phyloP scores from a whole-genome alignment of 2,329 filamentous ascomycete species.

The Fusarium sp. region DNA sequence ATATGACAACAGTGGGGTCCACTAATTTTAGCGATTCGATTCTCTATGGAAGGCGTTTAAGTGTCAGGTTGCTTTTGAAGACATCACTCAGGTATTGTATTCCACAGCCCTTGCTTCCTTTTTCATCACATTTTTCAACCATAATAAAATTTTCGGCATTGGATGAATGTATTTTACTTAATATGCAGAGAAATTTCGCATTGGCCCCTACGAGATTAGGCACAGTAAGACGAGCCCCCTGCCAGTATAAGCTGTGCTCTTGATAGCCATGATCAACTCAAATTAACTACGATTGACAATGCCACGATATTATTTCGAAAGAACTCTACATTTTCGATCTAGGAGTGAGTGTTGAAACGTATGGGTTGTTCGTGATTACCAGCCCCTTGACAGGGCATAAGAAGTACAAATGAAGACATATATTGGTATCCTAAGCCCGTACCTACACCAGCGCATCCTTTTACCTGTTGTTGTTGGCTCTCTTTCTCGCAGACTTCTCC shows the following conservation, averaged over 20 bases:
- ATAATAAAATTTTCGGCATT: not conserved
- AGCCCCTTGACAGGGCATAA: not conserved
- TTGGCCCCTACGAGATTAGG: not conserved
- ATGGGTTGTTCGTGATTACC: not conserved
- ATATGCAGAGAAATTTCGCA: not conserved
- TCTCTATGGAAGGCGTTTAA: not conserved
- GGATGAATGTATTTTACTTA: not conserved
- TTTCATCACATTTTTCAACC: no score
- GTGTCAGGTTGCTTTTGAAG: not conserved
- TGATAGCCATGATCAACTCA: not conserved
- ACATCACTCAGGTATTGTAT: not conserved
- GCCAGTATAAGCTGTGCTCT: not conserved
- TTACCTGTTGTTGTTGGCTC: slow-evolving; percentile 68
- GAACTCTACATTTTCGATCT: not conserved
- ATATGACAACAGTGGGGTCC: slow-evolving; percentile 9
- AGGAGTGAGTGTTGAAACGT: not conserved
- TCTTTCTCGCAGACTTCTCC: slow-evolving; percentile 82
- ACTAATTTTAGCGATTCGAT: slow-evolving; percentile 19
- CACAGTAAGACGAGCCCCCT: not conserved
- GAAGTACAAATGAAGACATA: slow-evolving; percentile 10
- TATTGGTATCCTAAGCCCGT: slow-evolving; percentile 42
- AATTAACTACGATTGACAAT: not conserved
- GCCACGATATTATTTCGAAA: no score
- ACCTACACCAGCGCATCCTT: slow-evolving; percentile 26
- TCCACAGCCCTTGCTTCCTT: not conserved